These are phyloP conservation scores for Cordyceps sp. DNA, from an alignment of 2,329 filamentous ascomycete species.

Conservation along the genomic window DNA sequence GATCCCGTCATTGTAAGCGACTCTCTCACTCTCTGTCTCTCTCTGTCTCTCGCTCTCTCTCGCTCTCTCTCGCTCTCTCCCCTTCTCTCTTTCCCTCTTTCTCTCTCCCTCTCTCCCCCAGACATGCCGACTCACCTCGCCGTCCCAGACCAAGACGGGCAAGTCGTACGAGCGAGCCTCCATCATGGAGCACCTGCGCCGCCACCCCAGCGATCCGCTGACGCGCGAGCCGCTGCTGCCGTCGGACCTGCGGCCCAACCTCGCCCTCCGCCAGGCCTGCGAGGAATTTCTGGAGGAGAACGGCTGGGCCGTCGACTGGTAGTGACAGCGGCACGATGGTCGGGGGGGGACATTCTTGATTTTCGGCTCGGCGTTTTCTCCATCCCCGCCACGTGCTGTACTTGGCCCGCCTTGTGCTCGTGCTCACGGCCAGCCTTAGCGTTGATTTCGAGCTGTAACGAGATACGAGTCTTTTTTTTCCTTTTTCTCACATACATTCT, in stretches of 20 bases:
- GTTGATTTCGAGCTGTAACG: too few species aligned
- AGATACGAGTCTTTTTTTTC: too few species aligned
- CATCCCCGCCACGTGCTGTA: too few species aligned
- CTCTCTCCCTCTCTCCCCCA: conserved; percentile 1
- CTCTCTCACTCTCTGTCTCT: too few species aligned
- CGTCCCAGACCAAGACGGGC: conserved; percentile 56
- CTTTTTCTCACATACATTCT: too few species aligned
- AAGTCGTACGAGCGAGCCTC: conserved; percentile 80
- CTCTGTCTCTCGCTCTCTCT: neutral
- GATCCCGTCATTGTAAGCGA: conserved; percentile 48
- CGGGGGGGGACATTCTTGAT: neutral
- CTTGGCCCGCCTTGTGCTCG: too few species aligned
- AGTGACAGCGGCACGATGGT: neutral
- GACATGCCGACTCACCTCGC: conserved; percentile 2
- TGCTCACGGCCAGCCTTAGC: too few species aligned
- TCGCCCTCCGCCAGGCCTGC: conserved; percentile 66
- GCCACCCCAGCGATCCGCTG: conserved; percentile 61
- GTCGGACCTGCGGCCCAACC: conserved; percentile 63
- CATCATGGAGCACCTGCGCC: conserved; percentile 70
- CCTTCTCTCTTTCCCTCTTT: conserved; percentile 1
- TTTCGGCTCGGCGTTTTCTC: too few species aligned
- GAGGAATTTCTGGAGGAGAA: conserved; percentile 74
- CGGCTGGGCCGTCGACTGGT: conserved; percentile 90
- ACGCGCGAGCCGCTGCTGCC: conserved; percentile 58
- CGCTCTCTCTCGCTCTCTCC: neutral